phyloP scores from a whole-genome alignment of 1,139 yeast species.

The Debaryomyces psychrophilus region DNA sequence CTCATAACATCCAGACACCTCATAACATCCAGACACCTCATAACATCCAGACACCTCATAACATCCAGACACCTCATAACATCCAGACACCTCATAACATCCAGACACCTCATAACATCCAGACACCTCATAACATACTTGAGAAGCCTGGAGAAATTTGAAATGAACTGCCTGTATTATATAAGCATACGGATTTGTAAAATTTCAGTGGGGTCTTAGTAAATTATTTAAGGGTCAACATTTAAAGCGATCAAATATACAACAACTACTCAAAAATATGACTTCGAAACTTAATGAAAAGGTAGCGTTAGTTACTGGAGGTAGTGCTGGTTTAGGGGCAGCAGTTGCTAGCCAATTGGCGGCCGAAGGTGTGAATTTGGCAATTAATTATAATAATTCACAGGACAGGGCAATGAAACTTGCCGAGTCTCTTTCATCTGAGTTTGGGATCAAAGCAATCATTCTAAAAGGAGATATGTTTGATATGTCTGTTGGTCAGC shows the following conservation, averaged over 20 bases:
- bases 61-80: no score
- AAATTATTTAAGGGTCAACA: not conserved
- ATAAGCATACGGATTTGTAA: not conserved
- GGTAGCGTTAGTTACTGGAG: constrained; percentile 24
- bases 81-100: no score
- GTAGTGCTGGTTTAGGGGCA: constrained; percentile 27
- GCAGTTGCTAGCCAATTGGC: constrained; percentile 26
- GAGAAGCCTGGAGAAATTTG: not conserved
- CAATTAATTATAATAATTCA: constrained; percentile 8
- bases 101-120: no score
- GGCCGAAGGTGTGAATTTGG: constrained; percentile 16
- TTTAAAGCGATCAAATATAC: not conserved
- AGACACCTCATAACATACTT: no score
- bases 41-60: no score
- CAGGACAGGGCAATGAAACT: constrained; percentile 26
- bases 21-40: no score
- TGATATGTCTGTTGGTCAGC: constrained; percentile 36
- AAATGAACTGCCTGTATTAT: not conserved
- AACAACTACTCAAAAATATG: no score
- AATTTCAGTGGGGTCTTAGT: not conserved
- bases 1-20: no score
- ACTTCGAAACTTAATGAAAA: constrained; percentile 20
- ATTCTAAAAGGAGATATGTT: constrained; percentile 42
- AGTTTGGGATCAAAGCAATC: constrained; percentile 30
- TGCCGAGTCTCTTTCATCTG: constrained; percentile 8